Evolutionary conservation across 2,329 filamentous ascomycete species (phyloP).

Genomic region (Fusarium sp.): DNA sequence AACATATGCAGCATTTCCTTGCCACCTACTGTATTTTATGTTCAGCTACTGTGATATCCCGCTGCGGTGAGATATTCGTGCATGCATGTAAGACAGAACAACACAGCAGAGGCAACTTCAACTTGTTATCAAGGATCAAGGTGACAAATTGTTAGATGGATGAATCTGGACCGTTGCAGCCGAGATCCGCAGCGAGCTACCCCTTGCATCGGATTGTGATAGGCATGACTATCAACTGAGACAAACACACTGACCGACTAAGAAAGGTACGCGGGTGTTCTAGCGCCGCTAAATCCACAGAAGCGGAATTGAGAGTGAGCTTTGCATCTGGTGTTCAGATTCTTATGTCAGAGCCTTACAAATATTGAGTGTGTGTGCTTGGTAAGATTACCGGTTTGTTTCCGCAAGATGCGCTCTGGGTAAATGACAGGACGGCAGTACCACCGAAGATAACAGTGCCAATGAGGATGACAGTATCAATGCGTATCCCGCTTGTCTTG

Average conservation of each 20-base stretch:
- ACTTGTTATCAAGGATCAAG: background rate
- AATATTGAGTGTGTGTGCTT: background rate
- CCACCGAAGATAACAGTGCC: background rate
- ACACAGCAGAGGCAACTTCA: background rate
- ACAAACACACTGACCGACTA: constrained; percentile 27
- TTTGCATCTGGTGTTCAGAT: background rate
- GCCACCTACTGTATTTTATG: background rate
- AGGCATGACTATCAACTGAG: constrained; percentile 18
- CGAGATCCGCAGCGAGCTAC: background rate
- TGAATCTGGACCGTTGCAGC: background rate
- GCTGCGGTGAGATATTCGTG: constrained; percentile 1
- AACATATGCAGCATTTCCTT: background rate
- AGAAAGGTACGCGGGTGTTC: constrained; percentile 7
- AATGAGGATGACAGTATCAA: background rate
- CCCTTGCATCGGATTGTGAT: constrained; percentile 33
- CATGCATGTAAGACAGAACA: background rate
- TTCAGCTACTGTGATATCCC: background rate
- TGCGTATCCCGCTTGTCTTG: background rate
- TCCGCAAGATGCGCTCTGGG: background rate
- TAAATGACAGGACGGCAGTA: background rate
- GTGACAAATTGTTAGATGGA: background rate
- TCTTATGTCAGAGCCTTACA: background rate
- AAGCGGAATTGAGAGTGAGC: background rate
- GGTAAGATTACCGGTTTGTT: background rate
- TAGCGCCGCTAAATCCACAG: background rate